phyloP scores from a whole-genome alignment of 108 stramenopile species.

The Cyclotella cryptica region DNA sequence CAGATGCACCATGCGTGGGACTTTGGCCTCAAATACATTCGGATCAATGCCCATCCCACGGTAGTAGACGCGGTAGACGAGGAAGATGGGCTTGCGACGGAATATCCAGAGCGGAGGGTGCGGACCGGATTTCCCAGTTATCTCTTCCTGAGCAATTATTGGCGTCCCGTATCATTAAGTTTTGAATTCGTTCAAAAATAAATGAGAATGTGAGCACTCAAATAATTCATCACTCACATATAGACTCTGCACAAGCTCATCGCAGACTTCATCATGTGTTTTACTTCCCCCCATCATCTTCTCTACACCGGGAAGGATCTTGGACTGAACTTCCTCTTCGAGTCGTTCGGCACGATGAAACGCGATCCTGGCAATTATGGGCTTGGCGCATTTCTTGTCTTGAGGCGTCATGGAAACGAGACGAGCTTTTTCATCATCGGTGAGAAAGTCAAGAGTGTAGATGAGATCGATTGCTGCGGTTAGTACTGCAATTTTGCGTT shows the following conservation, averaged over 20 bases:
- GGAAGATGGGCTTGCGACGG: slow-evolving; percentile 10
- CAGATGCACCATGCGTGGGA: slow-evolving; percentile 1
- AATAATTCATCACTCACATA: slow-evolving; percentile 5
- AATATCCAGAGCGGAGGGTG: slow-evolving; percentile 17
- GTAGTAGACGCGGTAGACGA: slow-evolving; percentile 29
- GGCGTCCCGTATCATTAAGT: too few relatives aligned
- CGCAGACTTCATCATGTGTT: slow-evolving; percentile 15
- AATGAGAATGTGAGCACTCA: not conserved
- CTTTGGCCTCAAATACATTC: slow-evolving; percentile 3
- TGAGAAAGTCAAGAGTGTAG: slow-evolving; percentile 20
- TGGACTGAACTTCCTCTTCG: not conserved
- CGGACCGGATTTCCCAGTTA: not conserved
- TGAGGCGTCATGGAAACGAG: slow-evolving; percentile 4
- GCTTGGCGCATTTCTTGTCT: slow-evolving; percentile 4
- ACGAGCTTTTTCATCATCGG: not conserved
- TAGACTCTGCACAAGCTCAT: slow-evolving; percentile 20
- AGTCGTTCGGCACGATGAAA: slow-evolving; percentile 5
- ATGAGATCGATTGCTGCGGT: slow-evolving; percentile 16
- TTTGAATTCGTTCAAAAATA: not conserved
- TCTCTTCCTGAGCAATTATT: not conserved
- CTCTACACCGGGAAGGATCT: not conserved
- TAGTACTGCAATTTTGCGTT: slow-evolving; percentile 27
- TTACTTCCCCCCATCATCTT: not conserved
- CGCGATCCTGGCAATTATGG: slow-evolving; percentile 21
- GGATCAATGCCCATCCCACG: slow-evolving; percentile 10